Evolutionary conservation across 2,329 filamentous ascomycete genomes (phyloP).

Genomic region (Diplodia intermedia): DNA sequence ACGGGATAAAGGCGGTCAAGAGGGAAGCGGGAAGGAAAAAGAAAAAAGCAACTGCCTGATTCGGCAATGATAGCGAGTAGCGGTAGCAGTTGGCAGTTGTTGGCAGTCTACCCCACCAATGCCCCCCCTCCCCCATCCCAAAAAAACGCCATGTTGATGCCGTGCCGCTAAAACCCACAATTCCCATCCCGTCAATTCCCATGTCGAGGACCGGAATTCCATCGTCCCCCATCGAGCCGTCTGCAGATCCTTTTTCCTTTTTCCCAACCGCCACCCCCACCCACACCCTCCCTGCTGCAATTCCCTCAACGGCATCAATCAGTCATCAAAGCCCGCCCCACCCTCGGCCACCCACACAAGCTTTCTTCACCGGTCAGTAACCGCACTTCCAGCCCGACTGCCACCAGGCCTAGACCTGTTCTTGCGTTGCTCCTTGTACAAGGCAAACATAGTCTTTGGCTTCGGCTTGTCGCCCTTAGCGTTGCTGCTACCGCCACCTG

Average conservation of each 20-base stretch:
- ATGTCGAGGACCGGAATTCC: too few relatives aligned
- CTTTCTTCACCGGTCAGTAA: not conserved
- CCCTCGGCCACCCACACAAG: not conserved
- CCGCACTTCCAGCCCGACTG: conserved; percentile 3
- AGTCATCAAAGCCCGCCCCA: not conserved
- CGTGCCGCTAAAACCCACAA: too few relatives aligned
- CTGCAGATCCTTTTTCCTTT: not conserved
- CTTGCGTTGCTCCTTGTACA: conserved; percentile 16
- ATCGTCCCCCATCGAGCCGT: too few relatives aligned
- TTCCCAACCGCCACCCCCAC: not conserved
- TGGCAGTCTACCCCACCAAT: too few relatives aligned
- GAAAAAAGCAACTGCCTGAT: too few relatives aligned
- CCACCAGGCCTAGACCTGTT: not conserved
- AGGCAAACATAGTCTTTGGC: conserved; percentile 19
- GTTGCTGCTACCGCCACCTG: not conserved
- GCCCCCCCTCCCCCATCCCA: too few relatives aligned
- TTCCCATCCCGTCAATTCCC: too few relatives aligned
- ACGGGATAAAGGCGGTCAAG: too few relatives aligned
- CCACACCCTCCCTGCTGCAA: not conserved
- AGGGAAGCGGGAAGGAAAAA: too few relatives aligned
- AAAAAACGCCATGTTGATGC: too few relatives aligned
- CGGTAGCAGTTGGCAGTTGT: too few relatives aligned
- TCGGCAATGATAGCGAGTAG: too few relatives aligned
- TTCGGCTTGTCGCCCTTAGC: conserved; percentile 16
- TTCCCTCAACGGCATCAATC: not conserved